Conservation (phyloP, 1,139 yeast species). For the Ogataea hybrid region DNA sequence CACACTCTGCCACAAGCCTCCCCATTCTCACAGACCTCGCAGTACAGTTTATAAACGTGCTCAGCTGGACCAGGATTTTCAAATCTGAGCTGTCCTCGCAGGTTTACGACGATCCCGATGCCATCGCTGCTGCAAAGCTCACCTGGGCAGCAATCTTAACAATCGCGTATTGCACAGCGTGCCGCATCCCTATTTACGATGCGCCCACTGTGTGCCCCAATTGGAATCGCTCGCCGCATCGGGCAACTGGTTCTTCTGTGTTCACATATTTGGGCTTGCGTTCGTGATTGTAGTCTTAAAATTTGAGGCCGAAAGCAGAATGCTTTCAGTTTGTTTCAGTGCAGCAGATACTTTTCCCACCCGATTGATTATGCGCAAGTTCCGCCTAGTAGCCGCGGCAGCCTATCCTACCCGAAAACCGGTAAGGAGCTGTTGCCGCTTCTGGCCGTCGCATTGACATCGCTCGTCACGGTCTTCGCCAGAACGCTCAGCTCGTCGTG, state of each 20-base stretch:
- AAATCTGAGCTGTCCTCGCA: slow-evolving; percentile 80
- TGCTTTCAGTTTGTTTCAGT: slow-evolving; percentile 51
- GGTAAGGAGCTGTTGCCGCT: slow-evolving; percentile 76
- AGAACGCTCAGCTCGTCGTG: slow-evolving; percentile 70
- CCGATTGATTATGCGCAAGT: slow-evolving; percentile 29
- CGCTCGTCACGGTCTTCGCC: slow-evolving; percentile 46
- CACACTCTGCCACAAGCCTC: slow-evolving; percentile 98
- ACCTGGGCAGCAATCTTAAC: slow-evolving; percentile 86
- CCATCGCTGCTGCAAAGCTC: slow-evolving; percentile 73
- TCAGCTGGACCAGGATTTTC: slow-evolving; percentile 75
- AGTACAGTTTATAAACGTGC: slow-evolving; percentile 83
- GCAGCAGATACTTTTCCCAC: slow-evolving; percentile 62
- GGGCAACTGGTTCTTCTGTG: slow-evolving; percentile 39
- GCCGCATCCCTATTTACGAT: slow-evolving; percentile 12
- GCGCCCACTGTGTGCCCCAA: slow-evolving; percentile 8
- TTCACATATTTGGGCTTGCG: slow-evolving; percentile 41
- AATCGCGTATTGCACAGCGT: slow-evolving; percentile 36
- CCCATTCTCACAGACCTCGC: slow-evolving; percentile 90
- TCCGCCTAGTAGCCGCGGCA: slow-evolving; percentile 17
- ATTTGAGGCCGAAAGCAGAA: slow-evolving; percentile 39
- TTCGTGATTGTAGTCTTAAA: slow-evolving; percentile 62
- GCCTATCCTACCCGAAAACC: too few species aligned
- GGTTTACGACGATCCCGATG: slow-evolving; percentile 64
- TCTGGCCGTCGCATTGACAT: slow-evolving; percentile 46
- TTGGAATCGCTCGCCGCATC: slow-evolving; percentile 34